These are phyloP conservation scores for Aspergillus leporis DNA, from an alignment of 495 filamentous ascomycete species.

Conservation along the genomic window DNA sequence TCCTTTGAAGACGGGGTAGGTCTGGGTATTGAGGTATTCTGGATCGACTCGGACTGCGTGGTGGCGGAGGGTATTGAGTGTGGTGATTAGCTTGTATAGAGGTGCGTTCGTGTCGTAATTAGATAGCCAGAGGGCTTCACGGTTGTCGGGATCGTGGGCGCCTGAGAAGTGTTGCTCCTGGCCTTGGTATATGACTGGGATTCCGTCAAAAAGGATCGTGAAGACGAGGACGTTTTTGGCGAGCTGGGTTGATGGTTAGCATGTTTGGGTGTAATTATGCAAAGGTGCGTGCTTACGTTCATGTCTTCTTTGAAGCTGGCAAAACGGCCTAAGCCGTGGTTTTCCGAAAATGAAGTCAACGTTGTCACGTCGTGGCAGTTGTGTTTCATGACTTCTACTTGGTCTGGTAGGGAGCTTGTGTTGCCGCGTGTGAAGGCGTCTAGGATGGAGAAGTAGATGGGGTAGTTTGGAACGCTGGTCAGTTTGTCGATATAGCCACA, in stretches of 20 bases:
- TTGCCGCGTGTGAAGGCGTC: constrained; percentile 60
- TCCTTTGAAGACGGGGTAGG: constrained; percentile 54
- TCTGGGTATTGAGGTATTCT: constrained; percentile 50
- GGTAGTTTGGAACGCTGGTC: constrained; percentile 66
- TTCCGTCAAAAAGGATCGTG: constrained; percentile 67
- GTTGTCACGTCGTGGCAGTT: constrained; percentile 58
- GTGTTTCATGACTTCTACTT: constrained; percentile 50
- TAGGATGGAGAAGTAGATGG: constrained; percentile 63
- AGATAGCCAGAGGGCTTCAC: constrained; percentile 74
- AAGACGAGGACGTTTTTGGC: constrained; percentile 69
- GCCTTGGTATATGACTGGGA: constrained; percentile 66
- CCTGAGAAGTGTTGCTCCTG: constrained; percentile 74
- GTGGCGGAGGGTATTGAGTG: constrained; percentile 61
- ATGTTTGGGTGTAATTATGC: not conserved
- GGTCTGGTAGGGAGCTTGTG: constrained; percentile 52
- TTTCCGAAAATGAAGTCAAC: constrained; percentile 74
- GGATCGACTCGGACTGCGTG: constrained; percentile 50
- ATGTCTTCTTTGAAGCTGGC: constrained; percentile 43
- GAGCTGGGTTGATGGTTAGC: constrained; percentile 32
- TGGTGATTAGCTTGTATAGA: constrained; percentile 60
- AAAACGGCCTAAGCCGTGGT: constrained; percentile 71
- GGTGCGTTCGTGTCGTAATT: constrained; percentile 57
- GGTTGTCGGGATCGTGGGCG: constrained; percentile 59
- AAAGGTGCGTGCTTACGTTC: constrained; percentile 33
- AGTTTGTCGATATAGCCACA: constrained; percentile 25